Evolutionary conservation across 345 rosid genomes (phyloP).

Genomic region (Fremontodendron californicum): DNA sequence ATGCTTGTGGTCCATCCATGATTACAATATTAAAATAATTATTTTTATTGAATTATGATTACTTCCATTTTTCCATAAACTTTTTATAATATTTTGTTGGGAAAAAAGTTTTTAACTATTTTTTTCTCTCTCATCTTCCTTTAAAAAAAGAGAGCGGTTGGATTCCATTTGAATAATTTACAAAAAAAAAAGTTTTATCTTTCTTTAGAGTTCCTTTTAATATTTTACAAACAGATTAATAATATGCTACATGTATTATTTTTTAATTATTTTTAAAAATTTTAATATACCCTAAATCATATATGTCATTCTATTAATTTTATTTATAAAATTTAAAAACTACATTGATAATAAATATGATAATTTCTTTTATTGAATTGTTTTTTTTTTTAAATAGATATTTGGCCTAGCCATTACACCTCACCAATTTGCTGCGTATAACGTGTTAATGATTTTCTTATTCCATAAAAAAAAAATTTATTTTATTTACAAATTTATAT

Average conservation of each 20-base stretch:
- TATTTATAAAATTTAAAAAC: too few species aligned
- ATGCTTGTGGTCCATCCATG: constrained; percentile 32
- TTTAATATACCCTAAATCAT: too few species aligned
- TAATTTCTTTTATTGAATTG: too few species aligned
- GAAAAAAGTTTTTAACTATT: neutral
- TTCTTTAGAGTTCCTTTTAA: too few species aligned
- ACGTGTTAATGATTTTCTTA: neutral
- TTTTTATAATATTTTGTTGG: neutral
- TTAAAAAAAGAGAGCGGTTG: neutral
- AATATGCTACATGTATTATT: too few species aligned
- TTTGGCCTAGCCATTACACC: neutral
- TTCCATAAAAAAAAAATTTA: neutral
- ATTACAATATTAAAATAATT: constrained; percentile 13
- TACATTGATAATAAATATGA: too few species aligned
- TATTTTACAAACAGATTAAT: too few species aligned
- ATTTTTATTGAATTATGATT: constrained; percentile 21
- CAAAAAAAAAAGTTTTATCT: too few species aligned
- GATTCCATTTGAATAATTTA: neutral
- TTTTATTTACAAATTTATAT: neutral
- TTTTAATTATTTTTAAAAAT: too few species aligned
- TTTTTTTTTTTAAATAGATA: neutral
- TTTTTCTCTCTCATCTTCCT: neutral
- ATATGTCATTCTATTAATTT: too few species aligned
- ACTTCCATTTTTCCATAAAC: constrained; percentile 1
- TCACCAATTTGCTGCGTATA: neutral